phyloP scores from a whole-genome alignment of 192 early-diverging fungal species.

The Mortierella alpina region DNA sequence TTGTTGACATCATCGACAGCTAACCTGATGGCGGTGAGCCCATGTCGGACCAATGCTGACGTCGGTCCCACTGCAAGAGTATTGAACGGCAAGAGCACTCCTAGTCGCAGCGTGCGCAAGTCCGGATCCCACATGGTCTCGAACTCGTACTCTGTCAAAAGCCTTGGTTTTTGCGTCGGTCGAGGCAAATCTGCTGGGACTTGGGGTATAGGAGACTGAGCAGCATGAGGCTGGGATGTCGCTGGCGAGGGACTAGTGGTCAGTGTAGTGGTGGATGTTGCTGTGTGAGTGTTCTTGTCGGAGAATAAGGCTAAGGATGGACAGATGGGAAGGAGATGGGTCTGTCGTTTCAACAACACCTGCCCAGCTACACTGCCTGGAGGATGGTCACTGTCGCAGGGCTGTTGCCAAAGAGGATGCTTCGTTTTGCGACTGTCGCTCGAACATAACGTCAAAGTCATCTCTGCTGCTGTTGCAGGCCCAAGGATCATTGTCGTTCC shows the following conservation, averaged over 20 bases:
- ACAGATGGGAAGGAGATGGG: too few species aligned
- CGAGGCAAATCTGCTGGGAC: conserved; percentile 9
- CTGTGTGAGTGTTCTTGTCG: background rate
- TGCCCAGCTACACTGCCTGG: too few species aligned
- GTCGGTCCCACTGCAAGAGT: background rate
- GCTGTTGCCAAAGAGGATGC: too few species aligned
- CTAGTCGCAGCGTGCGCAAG: conserved; percentile 12
- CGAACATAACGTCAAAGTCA: too few species aligned
- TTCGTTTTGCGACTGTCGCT: too few species aligned
- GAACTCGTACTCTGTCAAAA: conserved; percentile 33
- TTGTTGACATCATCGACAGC: conserved; percentile 58
- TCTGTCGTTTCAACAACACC: too few species aligned
- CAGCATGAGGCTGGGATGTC: too few species aligned
- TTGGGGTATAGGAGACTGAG: too few species aligned
- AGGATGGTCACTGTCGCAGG: too few species aligned
- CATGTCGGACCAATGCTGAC: conserved; percentile 4
- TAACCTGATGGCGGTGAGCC: conserved; percentile 50
- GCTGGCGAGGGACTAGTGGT: background rate
- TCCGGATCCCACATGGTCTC: conserved; percentile 39
- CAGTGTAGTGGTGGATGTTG: background rate
- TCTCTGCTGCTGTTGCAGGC: too few species aligned
- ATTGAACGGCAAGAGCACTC: conserved; percentile 12
- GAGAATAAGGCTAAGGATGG: background rate
- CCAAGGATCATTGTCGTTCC: too few species aligned
- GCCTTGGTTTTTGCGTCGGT: conserved; percentile 11